Conservation (phyloP, 305 asterid species). For the Salvia sclarea region DNA sequence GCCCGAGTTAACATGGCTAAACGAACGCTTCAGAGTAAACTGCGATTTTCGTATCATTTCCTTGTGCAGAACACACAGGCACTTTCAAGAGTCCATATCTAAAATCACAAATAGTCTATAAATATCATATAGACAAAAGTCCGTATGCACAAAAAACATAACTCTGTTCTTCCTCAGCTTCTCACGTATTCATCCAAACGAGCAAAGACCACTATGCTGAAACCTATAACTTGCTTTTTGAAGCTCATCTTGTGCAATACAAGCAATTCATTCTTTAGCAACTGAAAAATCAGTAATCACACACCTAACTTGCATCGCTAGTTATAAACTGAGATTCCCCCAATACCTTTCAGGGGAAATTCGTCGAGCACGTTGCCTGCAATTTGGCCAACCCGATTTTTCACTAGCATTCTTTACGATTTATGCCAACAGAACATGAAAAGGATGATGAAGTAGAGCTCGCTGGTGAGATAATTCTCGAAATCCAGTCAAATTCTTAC, state of each 20-base stretch:
- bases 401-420: not conserved
- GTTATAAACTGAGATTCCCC: not conserved
- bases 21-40: constrained; percentile 26
- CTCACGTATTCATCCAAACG: constrained; percentile 45
- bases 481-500: constrained; percentile 1
- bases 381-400: not conserved
- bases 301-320: not conserved
- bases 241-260: constrained; percentile 52
- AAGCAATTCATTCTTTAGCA: constrained; percentile 49
- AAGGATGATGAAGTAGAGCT: not conserved
- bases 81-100: constrained; percentile 18
- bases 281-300: not conserved
- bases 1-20: constrained; percentile 23
- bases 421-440: not conserved
- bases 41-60: constrained; percentile 42
- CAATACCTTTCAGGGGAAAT: constrained; percentile 25
- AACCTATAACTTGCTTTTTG: constrained; percentile 56
- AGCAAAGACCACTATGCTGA: constrained; percentile 35
- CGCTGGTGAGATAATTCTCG: not conserved
- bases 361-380: constrained; percentile 40
- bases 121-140: too few species aligned
- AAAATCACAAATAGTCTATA: not conserved
- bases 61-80: constrained; percentile 8
- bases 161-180: constrained; percentile 45
- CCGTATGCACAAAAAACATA: not conserved